Conservation (phyloP, 192 early-diverging fungal species). For the Backusella morwellensis region DNA sequence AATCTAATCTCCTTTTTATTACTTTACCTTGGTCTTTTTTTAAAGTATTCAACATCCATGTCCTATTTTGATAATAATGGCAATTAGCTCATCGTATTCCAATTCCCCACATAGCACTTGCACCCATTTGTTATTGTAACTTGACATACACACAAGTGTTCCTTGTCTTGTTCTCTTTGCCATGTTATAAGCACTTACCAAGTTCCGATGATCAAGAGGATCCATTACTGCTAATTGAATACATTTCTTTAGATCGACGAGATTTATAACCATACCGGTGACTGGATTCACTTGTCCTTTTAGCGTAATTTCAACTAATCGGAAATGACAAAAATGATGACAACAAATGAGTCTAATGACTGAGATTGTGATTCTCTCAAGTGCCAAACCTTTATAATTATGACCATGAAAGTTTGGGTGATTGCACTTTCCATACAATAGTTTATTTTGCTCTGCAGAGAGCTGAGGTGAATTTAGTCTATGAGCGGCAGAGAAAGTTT, state of each 20-base stretch:
- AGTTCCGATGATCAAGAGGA: conserved; percentile 81
- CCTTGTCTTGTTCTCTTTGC: neutral
- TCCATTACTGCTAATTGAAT: conserved; percentile 74
- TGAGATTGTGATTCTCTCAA: neutral
- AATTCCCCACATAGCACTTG: neutral
- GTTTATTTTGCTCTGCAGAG: conserved; percentile 67
- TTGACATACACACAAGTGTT: no score
- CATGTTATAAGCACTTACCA: conserved; percentile 46
- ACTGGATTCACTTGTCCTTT: conserved; percentile 69
- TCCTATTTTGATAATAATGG: conserved; percentile 55
- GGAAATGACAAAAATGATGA: neutral
- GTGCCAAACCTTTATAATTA: conserved; percentile 73
- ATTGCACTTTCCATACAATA: conserved; percentile 90
- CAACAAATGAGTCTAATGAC: neutral
- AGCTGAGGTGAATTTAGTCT: conserved; percentile 77
- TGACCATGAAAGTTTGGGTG: conserved; percentile 83
- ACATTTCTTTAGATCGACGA: conserved; percentile 75
- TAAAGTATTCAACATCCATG: conserved; percentile 77
- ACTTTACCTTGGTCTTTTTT: conserved; percentile 54
- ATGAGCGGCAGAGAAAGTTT: conserved; percentile 88
- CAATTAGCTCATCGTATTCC: neutral
- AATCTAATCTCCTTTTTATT: neutral
- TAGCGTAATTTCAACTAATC: conserved; percentile 66
- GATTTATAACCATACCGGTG: conserved; percentile 89
- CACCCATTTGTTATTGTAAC: no score